phyloP scores from a whole-genome alignment of 768 basidiomycete genomes.

The Calocera cornea region DNA sequence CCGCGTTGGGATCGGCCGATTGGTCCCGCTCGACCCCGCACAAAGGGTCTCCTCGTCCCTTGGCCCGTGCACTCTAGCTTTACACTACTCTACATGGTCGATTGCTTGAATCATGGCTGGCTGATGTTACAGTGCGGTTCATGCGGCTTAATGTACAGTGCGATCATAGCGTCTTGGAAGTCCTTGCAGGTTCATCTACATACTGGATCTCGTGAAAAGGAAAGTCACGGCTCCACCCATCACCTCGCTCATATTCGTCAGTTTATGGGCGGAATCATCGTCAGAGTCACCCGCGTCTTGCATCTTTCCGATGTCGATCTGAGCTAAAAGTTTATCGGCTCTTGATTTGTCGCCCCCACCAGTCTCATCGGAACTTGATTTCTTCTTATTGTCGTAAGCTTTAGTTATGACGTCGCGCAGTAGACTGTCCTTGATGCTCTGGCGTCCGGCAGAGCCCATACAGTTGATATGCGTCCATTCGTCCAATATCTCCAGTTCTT shows the following conservation, averaged over 20 bases:
- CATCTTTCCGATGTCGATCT: constrained; percentile 39
- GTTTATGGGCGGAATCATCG: constrained; percentile 14
- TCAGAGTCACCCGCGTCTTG: constrained; percentile 25
- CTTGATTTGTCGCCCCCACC: constrained; percentile 19
- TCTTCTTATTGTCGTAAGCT: constrained; percentile 11
- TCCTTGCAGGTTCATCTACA: constrained; percentile 1
- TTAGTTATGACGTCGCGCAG: constrained; percentile 35
- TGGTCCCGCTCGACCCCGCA: constrained; percentile 1
- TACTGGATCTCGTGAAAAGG: constrained; percentile 33
- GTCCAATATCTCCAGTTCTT: constrained; percentile 49
- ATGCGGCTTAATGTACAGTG: not conserved
- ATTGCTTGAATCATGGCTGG: not conserved
- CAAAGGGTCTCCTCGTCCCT: not conserved
- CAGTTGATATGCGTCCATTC: constrained; percentile 83
- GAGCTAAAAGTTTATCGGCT: constrained; percentile 26
- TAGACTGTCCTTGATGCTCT: constrained; percentile 50
- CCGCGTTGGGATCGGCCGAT: not conserved
- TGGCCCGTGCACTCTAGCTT: not conserved
- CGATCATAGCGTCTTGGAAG: not conserved
- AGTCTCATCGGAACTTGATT: constrained; percentile 13
- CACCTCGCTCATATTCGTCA: constrained; percentile 33
- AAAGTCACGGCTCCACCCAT: constrained; percentile 62
- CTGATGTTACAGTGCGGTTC: not conserved
- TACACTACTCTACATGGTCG: not conserved
- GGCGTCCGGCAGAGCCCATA: constrained; percentile 32